These are phyloP conservation scores for Coniochaeta sp. DNA, from an alignment of 2,329 filamentous ascomycete species.

Conservation along the genomic window DNA sequence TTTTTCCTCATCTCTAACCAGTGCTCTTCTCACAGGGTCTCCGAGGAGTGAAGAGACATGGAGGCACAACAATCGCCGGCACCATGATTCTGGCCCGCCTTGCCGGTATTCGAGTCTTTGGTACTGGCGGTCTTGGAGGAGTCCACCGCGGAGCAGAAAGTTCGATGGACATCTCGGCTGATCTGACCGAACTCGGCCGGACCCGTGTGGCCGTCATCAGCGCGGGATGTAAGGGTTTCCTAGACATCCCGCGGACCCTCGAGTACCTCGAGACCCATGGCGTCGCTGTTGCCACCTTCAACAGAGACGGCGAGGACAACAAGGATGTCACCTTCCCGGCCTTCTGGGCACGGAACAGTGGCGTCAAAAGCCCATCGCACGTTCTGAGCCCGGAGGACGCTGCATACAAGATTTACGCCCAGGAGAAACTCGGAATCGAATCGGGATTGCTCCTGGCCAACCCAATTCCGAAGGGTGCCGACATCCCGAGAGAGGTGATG, in stretches of 20 bases:
- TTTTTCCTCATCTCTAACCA: not conserved
- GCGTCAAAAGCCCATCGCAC: constrained; percentile 68
- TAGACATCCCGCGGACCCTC: constrained; percentile 84
- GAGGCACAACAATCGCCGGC: constrained; percentile 86
- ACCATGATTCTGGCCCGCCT: constrained; percentile 86
- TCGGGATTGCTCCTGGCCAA: constrained; percentile 86
- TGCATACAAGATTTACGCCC: constrained; percentile 79
- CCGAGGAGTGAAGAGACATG: constrained; percentile 52
- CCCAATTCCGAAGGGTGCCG: constrained; percentile 66
- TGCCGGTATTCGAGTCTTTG: constrained; percentile 87
- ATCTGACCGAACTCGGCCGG: constrained; percentile 86
- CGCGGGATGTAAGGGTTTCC: constrained; percentile 91
- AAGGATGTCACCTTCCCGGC: constrained; percentile 78
- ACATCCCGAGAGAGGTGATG: constrained; percentile 66
- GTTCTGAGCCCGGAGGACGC: constrained; percentile 73
- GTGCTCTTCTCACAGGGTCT: not conserved
- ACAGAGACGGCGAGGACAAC: constrained; percentile 56
- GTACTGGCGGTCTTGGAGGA: constrained; percentile 88
- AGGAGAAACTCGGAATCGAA: constrained; percentile 62
- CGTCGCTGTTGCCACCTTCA: constrained; percentile 81
- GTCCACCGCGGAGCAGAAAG: constrained; percentile 84
- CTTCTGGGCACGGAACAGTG: constrained; percentile 88
- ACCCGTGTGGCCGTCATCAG: constrained; percentile 84
- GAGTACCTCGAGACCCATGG: constrained; percentile 69
- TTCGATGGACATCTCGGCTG: constrained; percentile 89